Evolutionary conservation across 495 filamentous ascomycete genomes (phyloP), one percentile per base, ranked within the genome.

Genomic region (Penicillium parvum): DNA sequence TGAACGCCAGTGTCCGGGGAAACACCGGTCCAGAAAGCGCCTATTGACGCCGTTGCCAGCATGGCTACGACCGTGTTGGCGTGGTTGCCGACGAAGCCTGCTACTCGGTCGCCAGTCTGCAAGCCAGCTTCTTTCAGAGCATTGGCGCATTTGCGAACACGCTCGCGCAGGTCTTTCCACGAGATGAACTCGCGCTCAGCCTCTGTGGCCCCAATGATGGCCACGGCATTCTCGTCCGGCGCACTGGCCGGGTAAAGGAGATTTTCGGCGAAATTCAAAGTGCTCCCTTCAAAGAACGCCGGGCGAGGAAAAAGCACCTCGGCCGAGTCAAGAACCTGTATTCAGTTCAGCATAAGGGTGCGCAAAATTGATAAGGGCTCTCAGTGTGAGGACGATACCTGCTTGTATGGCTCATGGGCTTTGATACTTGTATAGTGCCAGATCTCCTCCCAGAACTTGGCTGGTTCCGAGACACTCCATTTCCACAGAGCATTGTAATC

Each of bases 221-320:
- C 88, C 14, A 73, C 53, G 3, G 64, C 60, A 40, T 79, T 67
- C 35, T 81, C 77, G 45, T 78, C 66, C 17, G 80, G 78, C 14
- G 74, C 59, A 30, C 71, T 72, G 10, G 71, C 65, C 4, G 90
- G 89, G 58, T 80, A 95, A 5, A 96, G 76, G 21, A 96, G 74
- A 63, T 96, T 96, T 68, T 95, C 86, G 16, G 90, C 88, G 61
- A 95, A 95, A 57, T 96, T 96, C 41, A 95, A 68, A 33, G 67
- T 79, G 14, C 85, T 79, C 5, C 83, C 85, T 28, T 77, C 61
- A 58, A 95, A 98, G 71, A 95, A 96, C 18, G 74, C 65, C 1
- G 92, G 90, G 27, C 86, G 78, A 9, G 92, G 92, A 55, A 92
- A 96, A 66, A 98, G 83, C 14, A 76, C 62, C 2, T 80, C 69